These are phyloP conservation scores for Hibiscus trionum DNA, from an alignment of 345 rosid genomes.

Conservation along the genomic window DNA sequence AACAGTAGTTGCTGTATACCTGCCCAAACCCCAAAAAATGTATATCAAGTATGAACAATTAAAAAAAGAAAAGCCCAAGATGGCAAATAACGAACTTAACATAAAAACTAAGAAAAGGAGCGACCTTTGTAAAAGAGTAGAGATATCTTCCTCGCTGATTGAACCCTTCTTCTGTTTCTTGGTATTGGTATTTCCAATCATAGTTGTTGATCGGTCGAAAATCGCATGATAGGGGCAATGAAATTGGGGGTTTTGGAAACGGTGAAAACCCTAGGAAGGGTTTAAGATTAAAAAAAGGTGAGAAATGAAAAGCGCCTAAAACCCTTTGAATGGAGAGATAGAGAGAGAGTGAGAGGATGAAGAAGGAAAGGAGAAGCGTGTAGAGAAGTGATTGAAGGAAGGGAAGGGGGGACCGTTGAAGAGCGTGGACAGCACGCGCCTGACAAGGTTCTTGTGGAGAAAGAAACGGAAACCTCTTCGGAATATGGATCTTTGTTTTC, in stretches of 20 bases:
- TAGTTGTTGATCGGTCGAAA: slow-evolving; percentile 12
- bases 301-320: neutral
- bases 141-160: slow-evolving; percentile 61
- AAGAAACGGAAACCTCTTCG: neutral
- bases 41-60: neutral
- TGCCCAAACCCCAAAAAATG: slow-evolving; percentile 9
- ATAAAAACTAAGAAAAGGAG: neutral
- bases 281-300: slow-evolving; percentile 14
- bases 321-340: neutral
- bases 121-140: slow-evolving; percentile 63
- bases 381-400: neutral
- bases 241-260: neutral
- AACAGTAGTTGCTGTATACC: slow-evolving; percentile 51
- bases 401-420: slow-evolving; percentile 5
- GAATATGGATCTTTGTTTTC: neutral
- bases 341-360: neutral
- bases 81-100: neutral
- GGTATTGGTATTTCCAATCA: slow-evolving; percentile 33
- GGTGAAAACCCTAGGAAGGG: slow-evolving; percentile 17
- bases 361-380: neutral
- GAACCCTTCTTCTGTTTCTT: slow-evolving; percentile 43
- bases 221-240: slow-evolving; percentile 16
- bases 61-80: neutral
- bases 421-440: slow-evolving; percentile 24
- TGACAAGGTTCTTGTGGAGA: neutral